phyloP scores from a whole-genome alignment of 2,329 filamentous ascomycete species.

The Alternaria gansuensis region DNA sequence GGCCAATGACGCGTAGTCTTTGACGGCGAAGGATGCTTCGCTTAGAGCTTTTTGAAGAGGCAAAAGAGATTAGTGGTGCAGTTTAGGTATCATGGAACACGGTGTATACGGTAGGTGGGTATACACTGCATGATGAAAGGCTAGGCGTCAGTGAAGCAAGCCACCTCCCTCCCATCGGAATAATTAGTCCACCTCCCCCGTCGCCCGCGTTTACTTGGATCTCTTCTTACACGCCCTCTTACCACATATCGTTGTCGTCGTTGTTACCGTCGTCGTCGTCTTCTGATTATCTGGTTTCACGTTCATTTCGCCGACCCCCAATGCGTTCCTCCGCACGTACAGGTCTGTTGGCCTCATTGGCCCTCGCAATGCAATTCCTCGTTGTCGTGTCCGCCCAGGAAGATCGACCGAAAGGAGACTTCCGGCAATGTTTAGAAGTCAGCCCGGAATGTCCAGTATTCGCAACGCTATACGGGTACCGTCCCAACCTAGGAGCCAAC shows the following conservation, averaged over 20 bases:
- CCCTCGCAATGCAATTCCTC: slow-evolving; percentile 20
- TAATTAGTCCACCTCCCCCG: slow-evolving; percentile 11
- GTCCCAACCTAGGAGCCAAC: slow-evolving; percentile 52
- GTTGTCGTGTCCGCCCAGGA: slow-evolving; percentile 25
- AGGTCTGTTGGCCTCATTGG: slow-evolving; percentile 20
- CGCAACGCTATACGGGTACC: slow-evolving; percentile 54
- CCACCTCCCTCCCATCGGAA: slow-evolving; percentile 6
- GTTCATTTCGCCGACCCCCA: neutral
- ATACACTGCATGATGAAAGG: slow-evolving; percentile 14
- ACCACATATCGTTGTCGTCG: neutral
- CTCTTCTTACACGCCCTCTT: slow-evolving; percentile 1
- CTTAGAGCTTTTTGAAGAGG: slow-evolving; percentile 24
- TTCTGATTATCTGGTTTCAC: slow-evolving; percentile 2
- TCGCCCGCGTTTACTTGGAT: neutral
- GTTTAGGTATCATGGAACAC: slow-evolving; percentile 16
- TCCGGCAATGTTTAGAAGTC: slow-evolving; percentile 37
- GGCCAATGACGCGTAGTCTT: slow-evolving; percentile 14
- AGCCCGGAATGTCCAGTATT: slow-evolving; percentile 43
- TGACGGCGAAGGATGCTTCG: slow-evolving; percentile 17
- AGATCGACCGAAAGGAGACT: slow-evolving; percentile 35
- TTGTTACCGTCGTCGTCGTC: neutral
- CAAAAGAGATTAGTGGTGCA: slow-evolving; percentile 7
- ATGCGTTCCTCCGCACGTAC: slow-evolving; percentile 23
- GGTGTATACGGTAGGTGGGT: slow-evolving; percentile 28
- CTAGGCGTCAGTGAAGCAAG: slow-evolving; percentile 11